A percentile compares a stretch with the other conserved stretches of the same genome.
Evolutionary conservation across 140 eudicot genomes (phyloP).

Genomic region (Artemisia princeps): DNA sequence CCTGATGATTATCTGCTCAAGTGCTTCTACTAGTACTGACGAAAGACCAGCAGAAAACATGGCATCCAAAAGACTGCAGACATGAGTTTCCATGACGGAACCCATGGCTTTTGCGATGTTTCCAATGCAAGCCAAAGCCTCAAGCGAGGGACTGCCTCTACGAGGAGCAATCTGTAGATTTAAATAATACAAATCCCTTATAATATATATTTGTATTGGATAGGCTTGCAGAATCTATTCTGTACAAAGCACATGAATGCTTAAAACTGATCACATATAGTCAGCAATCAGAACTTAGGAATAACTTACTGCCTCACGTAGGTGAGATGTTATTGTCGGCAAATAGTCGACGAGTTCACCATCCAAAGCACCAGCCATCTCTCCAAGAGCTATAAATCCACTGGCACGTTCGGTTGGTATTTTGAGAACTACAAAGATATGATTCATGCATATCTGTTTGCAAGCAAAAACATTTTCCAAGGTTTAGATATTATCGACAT

Average conservation of each 20-base stretch:
- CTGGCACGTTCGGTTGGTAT: slow-evolving; percentile 96
- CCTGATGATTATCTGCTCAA: slow-evolving; percentile 74
- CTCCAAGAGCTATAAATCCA: slow-evolving; percentile 98
- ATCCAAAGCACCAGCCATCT: slow-evolving; percentile 99
- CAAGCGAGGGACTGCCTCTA: slow-evolving; percentile 84
- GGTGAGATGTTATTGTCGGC: slow-evolving; percentile 97
- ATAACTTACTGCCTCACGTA: slow-evolving; percentile 75
- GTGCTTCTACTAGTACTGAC: slow-evolving; percentile 68
- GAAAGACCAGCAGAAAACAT: slow-evolving; percentile 94
- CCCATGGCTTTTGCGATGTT: slow-evolving; percentile 96
- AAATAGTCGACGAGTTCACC: slow-evolving; percentile 87
- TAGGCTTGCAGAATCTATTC: slow-evolving; percentile 5
- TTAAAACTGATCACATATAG: not conserved
- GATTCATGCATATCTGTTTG: slow-evolving; percentile 93
- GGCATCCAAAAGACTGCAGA: slow-evolving; percentile 72
- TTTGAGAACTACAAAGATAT: slow-evolving; percentile 89
- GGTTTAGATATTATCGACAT: slow-evolving; percentile 20
- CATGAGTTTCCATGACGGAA: slow-evolving; percentile 70
- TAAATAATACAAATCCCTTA: slow-evolving; percentile 8
- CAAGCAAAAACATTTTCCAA: slow-evolving; percentile 22
- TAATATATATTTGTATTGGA: not conserved
- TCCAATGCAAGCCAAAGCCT: slow-evolving; percentile 98
- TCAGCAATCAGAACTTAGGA: slow-evolving; percentile 4
- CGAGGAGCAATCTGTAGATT: slow-evolving; percentile 88
- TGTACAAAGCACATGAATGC: slow-evolving; percentile 13